These are phyloP conservation scores for Neurospora sp. DNA, from an alignment of 495 filamentous ascomycete genomes.

Conservation along the genomic window DNA sequence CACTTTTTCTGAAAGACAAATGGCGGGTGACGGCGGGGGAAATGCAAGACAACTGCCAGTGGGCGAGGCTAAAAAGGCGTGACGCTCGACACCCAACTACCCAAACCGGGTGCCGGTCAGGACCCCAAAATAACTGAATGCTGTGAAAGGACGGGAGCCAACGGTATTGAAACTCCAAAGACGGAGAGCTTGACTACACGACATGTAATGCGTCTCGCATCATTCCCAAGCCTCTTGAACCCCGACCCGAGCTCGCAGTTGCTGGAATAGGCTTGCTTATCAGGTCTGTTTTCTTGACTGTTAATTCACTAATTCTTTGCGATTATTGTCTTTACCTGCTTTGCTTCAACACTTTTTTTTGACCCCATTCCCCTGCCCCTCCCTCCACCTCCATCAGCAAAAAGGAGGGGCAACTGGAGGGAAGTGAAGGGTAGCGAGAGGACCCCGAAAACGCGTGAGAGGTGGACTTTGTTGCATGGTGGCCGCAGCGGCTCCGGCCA, in stretches of 20 bases:
- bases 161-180: background rate
- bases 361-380: background rate
- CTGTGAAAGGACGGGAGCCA: background rate
- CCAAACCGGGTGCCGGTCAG: background rate
- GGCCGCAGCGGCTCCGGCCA: background rate
- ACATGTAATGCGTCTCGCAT: background rate
- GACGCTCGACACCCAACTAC: background rate
- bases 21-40: background rate
- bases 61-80: background rate
- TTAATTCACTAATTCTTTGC: background rate
- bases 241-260: background rate
- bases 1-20: background rate
- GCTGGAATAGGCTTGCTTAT: background rate
- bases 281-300: background rate
- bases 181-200: background rate
- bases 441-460: background rate
- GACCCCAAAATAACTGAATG: background rate
- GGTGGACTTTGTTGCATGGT: background rate
- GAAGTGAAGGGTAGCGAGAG: background rate
- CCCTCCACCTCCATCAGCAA: background rate
- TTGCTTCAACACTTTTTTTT: background rate
- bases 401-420: background rate
- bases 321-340: background rate
- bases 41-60: background rate
- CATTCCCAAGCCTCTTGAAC: background rate